Percentiles rank a stretch among this genome's conserved stretches.
Conservation (phyloP, 2,329 filamentous ascomycete genomes). For the Beauveria sp. region DNA sequence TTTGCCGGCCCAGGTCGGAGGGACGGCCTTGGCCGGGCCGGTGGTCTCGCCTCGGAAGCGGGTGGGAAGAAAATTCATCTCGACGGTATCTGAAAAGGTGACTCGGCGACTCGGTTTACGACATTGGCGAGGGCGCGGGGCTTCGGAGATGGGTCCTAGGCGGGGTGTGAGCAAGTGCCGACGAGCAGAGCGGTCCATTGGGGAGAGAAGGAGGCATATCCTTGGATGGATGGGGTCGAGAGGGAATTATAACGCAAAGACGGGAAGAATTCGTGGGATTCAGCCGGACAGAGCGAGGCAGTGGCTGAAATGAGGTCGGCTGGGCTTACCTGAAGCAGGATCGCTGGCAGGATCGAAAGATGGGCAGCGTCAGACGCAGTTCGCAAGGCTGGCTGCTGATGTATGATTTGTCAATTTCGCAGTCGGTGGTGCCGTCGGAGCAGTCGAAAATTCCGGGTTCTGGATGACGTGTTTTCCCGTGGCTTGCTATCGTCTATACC, state of each 20-base stretch:
- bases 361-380: conserved; percentile 2
- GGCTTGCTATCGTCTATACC: not conserved
- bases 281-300: not conserved
- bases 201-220: not conserved
- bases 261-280: not conserved
- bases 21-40: conserved; percentile 28
- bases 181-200: conserved; percentile 2
- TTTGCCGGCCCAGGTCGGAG: conserved; percentile 52
- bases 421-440: not conserved
- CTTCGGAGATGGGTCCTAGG: conserved; percentile 14
- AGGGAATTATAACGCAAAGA: not conserved
- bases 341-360: not conserved
- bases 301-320: not conserved
- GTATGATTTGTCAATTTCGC: not conserved
- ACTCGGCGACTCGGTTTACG: conserved; percentile 24
- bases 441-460: conserved; percentile 1
- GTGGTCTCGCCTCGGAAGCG: conserved; percentile 55
- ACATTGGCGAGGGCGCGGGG: conserved; percentile 24
- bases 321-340: conserved; percentile 6
- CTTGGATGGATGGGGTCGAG: not conserved
- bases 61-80: conserved; percentile 50
- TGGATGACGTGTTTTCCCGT: not conserved
- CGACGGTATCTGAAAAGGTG: conserved; percentile 28
- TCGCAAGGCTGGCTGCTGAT: not conserved
- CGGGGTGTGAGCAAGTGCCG: conserved; percentile 8